Percentiles rank a stretch among this genome's conserved stretches.
Conservation (phyloP, 2,329 filamentous ascomycete species). For the Aspergillus sp. region DNA sequence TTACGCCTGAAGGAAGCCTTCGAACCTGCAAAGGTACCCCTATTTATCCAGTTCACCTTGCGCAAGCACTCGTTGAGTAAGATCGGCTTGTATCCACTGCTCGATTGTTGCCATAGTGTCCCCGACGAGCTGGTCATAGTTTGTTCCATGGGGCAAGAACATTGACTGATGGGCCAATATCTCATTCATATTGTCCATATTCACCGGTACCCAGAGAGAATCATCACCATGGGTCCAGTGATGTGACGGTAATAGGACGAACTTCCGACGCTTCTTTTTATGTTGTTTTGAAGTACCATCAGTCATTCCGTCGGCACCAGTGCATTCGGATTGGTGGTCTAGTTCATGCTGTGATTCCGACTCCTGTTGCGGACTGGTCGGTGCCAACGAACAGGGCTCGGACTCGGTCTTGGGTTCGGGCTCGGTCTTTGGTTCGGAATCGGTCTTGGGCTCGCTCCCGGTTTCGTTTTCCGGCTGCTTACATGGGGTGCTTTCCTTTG, state of each 20-base stretch:
- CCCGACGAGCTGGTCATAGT: conserved; percentile 5
- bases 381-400: not conserved
- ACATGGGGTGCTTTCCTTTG: not conserved
- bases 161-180: conserved; percentile 7
- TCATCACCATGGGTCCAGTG: conserved; percentile 52
- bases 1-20: no score
- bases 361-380: not conserved
- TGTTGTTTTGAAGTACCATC: conserved; percentile 11
- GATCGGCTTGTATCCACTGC: conserved; percentile 1
- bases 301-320: conserved; percentile 4
- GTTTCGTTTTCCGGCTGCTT: conserved; percentile 11
- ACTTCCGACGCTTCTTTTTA: conserved; percentile 56
- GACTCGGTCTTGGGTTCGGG: not conserved
- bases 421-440: not conserved
- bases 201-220: conserved; percentile 34
- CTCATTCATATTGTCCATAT: conserved; percentile 9
- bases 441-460: not conserved
- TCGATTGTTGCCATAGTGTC: conserved; percentile 4
- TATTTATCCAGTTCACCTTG: not conserved
- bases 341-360: conserved; percentile 3
- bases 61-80: not conserved
- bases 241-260: conserved; percentile 63
- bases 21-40: no score
- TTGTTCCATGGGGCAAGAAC: conserved; percentile 3
- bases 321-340: conserved; percentile 3